Base-by-base conservation (phyloP, 2,329 filamentous ascomycete species). In the Fusarium sp. region DNA sequence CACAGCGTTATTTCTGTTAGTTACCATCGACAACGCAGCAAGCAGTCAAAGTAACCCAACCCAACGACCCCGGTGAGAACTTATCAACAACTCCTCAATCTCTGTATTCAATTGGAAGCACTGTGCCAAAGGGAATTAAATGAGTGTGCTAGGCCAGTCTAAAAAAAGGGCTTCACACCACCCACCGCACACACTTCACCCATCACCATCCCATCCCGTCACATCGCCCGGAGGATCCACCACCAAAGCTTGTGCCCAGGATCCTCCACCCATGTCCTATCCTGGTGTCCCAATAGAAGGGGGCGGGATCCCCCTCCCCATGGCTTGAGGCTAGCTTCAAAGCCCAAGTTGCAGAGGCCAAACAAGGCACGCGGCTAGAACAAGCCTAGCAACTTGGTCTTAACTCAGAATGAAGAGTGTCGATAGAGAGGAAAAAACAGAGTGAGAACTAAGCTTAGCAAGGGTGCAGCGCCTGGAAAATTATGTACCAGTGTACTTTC, bases 31-130 rank as follows among this genome's bases (percentile, higher is more conserved):
- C 36, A 59, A 28, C 53, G 19, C 24, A 38, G 57, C 45, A 47
- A 28, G 43, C 46, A 64, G 59, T 31, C 65, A 69, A 67, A 70
- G 66, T 67, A 69, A 70, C 66, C 57, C 65, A 69, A 69, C 61
- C 56, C 66, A 61, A 55, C 17, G 24, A 68, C 63, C 57, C 57
- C 53, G 45, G 67, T 69, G 67, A 69, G 62, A 69, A 67, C 42
- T 42, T 58, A 45, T 56, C 38, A 44, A 42, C 11, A 42, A 21
- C 49, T 26, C 36, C 43, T 21, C 22, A 62, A 22, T 36, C n/a
- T 43, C 43, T 17, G 11, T n/a, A 15, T 22, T 49, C 14, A 36
- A 43, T 24, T 42, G 26, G 31, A 31, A 44, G 7, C 50, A 67
- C 64, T 53, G 62, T 67, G 64, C 42, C 49, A 63, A 43, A 11